Base-by-base conservation (phyloP, 176 grass and related monocot genomes). In the Phoenix dactylifera region DNA sequence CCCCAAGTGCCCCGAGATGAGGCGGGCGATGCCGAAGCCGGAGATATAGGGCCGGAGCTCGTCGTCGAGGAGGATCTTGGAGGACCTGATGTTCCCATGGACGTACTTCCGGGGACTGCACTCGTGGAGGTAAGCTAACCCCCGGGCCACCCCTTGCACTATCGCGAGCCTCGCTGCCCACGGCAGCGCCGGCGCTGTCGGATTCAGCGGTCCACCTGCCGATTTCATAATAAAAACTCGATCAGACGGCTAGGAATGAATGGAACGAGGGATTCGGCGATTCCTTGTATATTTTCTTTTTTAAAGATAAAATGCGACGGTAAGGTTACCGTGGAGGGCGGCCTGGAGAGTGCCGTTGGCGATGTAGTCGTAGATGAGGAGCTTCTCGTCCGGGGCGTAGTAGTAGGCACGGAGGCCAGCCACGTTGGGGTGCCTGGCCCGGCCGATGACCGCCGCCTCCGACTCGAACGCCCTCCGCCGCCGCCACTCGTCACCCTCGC, bases 311-410 rank as follows among this genome's bases (percentile, higher is more conserved):
- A 20, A 30, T 9, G 7, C 12, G 16, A 7, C 56, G 2, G 17
- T 20, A 23, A 15, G 15, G 9, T 54, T 82, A 91, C 93, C 87
- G 60, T 98, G 87, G 48, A 98, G 85, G 18, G 79, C 81, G 56
- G 93, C 86, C 73, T 92, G 84, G 62, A 98, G 87, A 10, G 93
- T 82, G 54, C 87, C 93, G 60, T 88, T 98, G 51, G 84, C 26
- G 63, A 98, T 83, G 82, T 82, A 92, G 51, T 92, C 93, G 58
- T 92, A 98, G 84, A 92, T 88, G 58, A 98, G 87, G 15, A 98
- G 85, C 75, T 90, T 87, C 81, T 98, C 87, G 70, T 98, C 93
- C 5, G 84, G 84, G 2, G 93, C 93, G 66, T 86, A 92, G 73
- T 98, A 98, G 85, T 98, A 92, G 2, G 93, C 93, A 32, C 82